A percentile compares a stretch with the other conserved stretches of the same genome.
Evolutionary conservation across 2,329 filamentous ascomycete genomes (phyloP).

Genomic region (Venturia pyrina): DNA sequence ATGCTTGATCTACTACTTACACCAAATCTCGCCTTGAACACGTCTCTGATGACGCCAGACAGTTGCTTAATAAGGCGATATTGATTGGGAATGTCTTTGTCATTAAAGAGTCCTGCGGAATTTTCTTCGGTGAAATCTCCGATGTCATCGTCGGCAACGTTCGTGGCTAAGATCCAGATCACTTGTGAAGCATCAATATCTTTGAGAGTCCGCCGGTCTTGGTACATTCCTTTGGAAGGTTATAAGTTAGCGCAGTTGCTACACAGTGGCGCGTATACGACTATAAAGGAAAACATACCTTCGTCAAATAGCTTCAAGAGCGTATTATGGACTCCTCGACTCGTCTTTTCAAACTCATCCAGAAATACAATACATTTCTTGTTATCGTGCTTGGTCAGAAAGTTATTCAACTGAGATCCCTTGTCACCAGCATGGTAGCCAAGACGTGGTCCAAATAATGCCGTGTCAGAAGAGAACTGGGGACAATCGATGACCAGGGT

Average conservation of each 20-base stretch:
- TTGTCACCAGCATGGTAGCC: slow-evolving; percentile 26
- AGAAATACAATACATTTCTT: slow-evolving; percentile 35
- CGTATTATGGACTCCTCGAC: slow-evolving; percentile 29
- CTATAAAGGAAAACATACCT: neutral
- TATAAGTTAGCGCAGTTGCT: neutral
- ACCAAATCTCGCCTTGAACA: neutral
- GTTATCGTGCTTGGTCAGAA: slow-evolving; percentile 30
- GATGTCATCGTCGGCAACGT: neutral
- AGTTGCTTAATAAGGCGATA: neutral
- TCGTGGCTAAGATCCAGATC: neutral
- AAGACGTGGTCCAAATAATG: slow-evolving; percentile 34
- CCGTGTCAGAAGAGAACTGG: slow-evolving; percentile 25
- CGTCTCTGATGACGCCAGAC: neutral
- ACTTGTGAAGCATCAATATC: neutral
- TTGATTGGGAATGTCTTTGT: neutral
- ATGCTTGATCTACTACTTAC: neutral
- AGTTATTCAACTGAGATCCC: slow-evolving; percentile 39
- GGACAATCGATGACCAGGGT: slow-evolving; percentile 33
- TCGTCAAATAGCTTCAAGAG: slow-evolving; percentile 35
- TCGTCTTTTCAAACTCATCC: slow-evolving; percentile 44
- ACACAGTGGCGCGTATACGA: neutral
- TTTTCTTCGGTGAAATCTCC: neutral
- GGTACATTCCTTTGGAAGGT: neutral
- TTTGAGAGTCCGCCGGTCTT: neutral
- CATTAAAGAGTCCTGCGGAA: neutral